Evolutionary conservation across 108 stramenopile genomes (phyloP), one percentile per base, ranked within the genome.

Genomic region (Cyclotella cryptica): DNA sequence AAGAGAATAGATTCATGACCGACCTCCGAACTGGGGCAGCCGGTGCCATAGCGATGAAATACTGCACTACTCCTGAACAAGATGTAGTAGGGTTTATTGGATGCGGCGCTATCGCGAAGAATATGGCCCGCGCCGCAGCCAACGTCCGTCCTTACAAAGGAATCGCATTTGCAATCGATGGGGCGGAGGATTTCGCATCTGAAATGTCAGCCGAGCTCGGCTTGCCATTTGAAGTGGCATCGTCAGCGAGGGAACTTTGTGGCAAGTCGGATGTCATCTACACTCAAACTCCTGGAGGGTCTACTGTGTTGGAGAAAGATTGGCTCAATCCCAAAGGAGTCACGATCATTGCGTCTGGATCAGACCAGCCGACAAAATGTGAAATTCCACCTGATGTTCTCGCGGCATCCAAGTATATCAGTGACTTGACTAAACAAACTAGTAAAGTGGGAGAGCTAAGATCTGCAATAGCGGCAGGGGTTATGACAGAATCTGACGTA

Each of bases 1-100:
- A 95, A 77, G 97, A 97, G 74, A 97, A 97, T 83, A 88, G 97
- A 10, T 93, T 88, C 91, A 96, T 97, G 92, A 97, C 97, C n/a
- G 97, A 97, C 78, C 81, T 97, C 35, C 87, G 97, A 41, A 97
- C 97, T 11, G 97, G 97, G 18, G 97, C 97, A 18, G 97, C 97
- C 10, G 97, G 97, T 44, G 97, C 91, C 45, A 84, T 97, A 8
- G 84, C 93, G 55, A 80, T 96, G 72, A 96, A 97, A 75, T 84
- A 97, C 76, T 96, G 92, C 80, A 83, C 88, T 0, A 69, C 82
- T 40, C 80, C 86, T 0, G 83, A 81, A 14, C 85, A 92, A 64
- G 81, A 89, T 74, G 80, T 89, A 21, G 89, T 97, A 45, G 93
- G 94, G 21, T 97, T 96, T 71, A 94, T 97, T 79, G 96, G 96